Evolutionary conservation across 495 filamentous ascomycete genomes (phyloP).

Genomic region (Lepraria neglecta): DNA sequence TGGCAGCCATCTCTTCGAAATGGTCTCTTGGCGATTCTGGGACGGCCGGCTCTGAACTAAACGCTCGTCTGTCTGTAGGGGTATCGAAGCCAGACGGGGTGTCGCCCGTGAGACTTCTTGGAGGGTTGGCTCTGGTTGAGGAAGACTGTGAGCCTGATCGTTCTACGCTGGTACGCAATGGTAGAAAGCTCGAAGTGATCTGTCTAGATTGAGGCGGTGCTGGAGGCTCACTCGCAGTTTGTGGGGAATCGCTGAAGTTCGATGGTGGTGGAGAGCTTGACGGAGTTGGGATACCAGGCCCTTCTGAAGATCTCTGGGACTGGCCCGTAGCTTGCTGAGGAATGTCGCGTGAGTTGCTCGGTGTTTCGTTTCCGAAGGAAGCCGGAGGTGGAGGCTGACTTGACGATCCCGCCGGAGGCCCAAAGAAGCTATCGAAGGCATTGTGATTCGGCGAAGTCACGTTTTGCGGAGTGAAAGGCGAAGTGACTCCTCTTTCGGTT

Average conservation of each 20-base stretch:
- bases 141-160: slow-evolving; percentile 63
- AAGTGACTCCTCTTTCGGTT: slow-evolving; percentile 54
- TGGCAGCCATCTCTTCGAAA: slow-evolving; percentile 24
- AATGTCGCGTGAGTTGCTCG: slow-evolving; percentile 30
- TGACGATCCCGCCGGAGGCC: slow-evolving; percentile 56
- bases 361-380: slow-evolving; percentile 60
- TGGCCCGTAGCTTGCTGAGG: slow-evolving; percentile 38
- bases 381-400: slow-evolving; percentile 49
- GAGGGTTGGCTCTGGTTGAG: slow-evolving; percentile 75
- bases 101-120: slow-evolving; percentile 65
- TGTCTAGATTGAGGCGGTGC: slow-evolving; percentile 62
- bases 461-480: slow-evolving; percentile 43
- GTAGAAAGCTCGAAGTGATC: slow-evolving; percentile 63
- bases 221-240: slow-evolving; percentile 49
- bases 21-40: slow-evolving; percentile 20
- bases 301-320: slow-evolving; percentile 24
- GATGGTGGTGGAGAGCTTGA: slow-evolving; percentile 55
- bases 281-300: slow-evolving; percentile 45
- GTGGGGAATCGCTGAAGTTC: slow-evolving; percentile 49
- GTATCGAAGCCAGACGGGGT: slow-evolving; percentile 49
- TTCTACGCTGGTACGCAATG: slow-evolving; percentile 49
- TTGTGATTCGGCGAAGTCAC: slow-evolving; percentile 51
- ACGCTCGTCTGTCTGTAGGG: slow-evolving; percentile 42
- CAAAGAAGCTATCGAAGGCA: slow-evolving; percentile 86
- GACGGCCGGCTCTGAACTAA: slow-evolving; percentile 14